Base-by-base conservation (phyloP, 140 eudicot species). In the Cichorium intybus region DNA sequence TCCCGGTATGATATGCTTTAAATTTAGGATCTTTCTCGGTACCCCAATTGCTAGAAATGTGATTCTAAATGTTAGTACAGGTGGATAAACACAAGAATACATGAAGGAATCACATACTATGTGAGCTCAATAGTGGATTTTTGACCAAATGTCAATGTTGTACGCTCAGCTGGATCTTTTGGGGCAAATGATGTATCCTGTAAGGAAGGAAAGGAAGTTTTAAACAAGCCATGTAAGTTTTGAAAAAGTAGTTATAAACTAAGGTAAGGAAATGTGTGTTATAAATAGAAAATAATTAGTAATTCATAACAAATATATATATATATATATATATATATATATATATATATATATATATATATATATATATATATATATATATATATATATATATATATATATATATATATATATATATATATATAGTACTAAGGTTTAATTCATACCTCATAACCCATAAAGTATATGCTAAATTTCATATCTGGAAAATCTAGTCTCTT, bases 31-130 rank as follows among this genome's bases (percentile, higher is more conserved):
- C 97, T 9, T 71, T 77, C 82, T 93, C 99, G 0, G 95, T 84
- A 22, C 94, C 95, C 99, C 99, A 93, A 72, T 86, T 88, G 69
- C 97, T 93, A 77, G 8, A 56, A 78, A n/a, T n/a, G n/a, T n/a
- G n/a, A n/a, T n/a, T n/a, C n/a, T 62, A 41, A 43, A 63, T 31
- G 39, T 62, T n/a, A n/a, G n/a, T n/a, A n/a, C n/a, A n/a, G n/a
- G n/a, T 2, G 1, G 47, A 24, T 33, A 47, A 65, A 46, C 46
- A n/a, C 14, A 35, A 46, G 12, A 24, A 59, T 64, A 50, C 24
- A 58, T 27, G 24, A 54, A 63, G 43, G 68, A 7, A 74, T 54
- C 47, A 61, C 81, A 52, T 82, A 86, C 95, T 88, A 94, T 31
- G 95, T 93, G 74, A 93, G 95, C 79, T 93, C 99, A 70, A 93